These are phyloP conservation scores for Fusarium mexicanum DNA, from an alignment of 2,329 filamentous ascomycete species.

Conservation along the genomic window DNA sequence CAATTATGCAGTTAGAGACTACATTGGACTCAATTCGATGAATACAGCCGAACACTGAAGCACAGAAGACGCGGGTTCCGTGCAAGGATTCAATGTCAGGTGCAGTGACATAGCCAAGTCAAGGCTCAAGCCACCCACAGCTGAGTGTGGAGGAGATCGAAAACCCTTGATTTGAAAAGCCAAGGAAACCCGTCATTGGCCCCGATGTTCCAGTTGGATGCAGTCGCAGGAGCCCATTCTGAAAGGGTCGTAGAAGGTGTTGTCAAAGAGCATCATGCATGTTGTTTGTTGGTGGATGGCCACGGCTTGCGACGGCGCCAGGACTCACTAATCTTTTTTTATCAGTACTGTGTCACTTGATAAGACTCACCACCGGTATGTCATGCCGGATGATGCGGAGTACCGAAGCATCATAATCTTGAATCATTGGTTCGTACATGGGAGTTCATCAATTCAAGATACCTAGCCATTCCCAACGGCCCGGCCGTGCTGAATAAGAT, in stretches of 20 bases:
- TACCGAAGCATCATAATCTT: not conserved
- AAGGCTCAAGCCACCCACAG: conserved; percentile 18
- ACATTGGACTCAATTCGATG: not conserved
- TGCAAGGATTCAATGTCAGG: conserved; percentile 6
- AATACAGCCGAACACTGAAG: not conserved
- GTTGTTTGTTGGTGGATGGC: conserved; percentile 19
- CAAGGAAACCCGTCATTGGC: not conserved
- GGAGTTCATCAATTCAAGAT: not conserved
- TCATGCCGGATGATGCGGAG: conserved; percentile 3
- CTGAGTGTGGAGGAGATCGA: not conserved
- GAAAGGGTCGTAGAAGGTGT: not conserved
- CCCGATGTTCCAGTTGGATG: not conserved
- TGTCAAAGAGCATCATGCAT: conserved; percentile 1
- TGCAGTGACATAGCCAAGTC: conserved; percentile 6
- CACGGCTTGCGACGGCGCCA: conserved; percentile 27
- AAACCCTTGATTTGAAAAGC: not conserved
- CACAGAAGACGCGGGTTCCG: conserved; percentile 11
- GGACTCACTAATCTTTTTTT: not conserved
- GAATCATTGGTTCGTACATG: not conserved
- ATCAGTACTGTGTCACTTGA: conserved; percentile 26
- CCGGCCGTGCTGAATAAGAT: not conserved
- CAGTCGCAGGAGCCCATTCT: not conserved
- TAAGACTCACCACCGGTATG: not conserved
- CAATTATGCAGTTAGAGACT: not conserved
- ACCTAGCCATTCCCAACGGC: not conserved